A percentile compares a stretch with the other conserved stretches of the same genome.
Evolutionary conservation across 106 monocot species (phyloP).

Genomic region (Dioscorea zingiberensis): DNA sequence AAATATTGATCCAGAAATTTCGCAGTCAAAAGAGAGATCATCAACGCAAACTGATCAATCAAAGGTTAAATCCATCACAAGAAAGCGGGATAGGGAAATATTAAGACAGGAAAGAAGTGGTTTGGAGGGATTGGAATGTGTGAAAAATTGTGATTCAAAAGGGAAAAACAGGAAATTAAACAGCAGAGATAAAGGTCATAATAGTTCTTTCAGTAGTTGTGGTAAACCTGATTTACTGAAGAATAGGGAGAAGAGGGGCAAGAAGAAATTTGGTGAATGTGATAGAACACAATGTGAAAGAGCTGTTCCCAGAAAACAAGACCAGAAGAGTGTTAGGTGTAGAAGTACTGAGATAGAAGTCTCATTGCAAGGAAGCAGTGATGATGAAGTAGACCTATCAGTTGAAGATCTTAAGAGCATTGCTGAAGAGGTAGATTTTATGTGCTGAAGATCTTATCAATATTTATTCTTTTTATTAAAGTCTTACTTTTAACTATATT

Average conservation of each 20-base stretch:
- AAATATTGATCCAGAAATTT: slow-evolving; percentile 1
- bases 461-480: no score
- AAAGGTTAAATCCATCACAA: slow-evolving; percentile 11
- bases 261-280: slow-evolving; percentile 5
- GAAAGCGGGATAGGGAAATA: slow-evolving; percentile 7
- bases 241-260: slow-evolving; percentile 3
- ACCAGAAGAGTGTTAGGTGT: slow-evolving; percentile 9
- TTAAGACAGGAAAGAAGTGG: not conserved
- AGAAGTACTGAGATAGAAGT: slow-evolving; percentile 1
- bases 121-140: not conserved
- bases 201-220: not conserved
- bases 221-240: not conserved
- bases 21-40: slow-evolving; percentile 5
- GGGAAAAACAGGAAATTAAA: slow-evolving; percentile 13
- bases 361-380: slow-evolving; percentile 13
- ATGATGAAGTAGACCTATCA: slow-evolving; percentile 43
- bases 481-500: no score
- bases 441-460: no score
- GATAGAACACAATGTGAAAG: slow-evolving; percentile 1
- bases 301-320: slow-evolving; percentile 5
- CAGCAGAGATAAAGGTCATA: slow-evolving; percentile 5
- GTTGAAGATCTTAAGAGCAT: slow-evolving; percentile 66
- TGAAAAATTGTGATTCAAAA: slow-evolving; percentile 6
- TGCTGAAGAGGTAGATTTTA: slow-evolving; percentile 55
- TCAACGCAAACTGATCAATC: slow-evolving; percentile 2